Conservation (phyloP, 148 eudicot species). For the Euryodendron excelsum region DNA sequence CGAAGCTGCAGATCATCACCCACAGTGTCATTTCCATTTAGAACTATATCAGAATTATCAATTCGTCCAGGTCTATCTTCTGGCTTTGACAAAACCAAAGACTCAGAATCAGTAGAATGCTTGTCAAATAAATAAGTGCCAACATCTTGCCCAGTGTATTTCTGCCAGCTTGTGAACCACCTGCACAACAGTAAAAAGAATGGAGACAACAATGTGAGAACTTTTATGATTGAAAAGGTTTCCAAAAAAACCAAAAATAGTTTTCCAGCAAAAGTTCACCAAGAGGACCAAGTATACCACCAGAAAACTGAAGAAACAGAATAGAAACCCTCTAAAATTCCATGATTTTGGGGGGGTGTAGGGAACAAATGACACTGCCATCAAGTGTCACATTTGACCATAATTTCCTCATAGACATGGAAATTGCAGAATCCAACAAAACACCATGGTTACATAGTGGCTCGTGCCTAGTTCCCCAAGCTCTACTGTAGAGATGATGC, state of each 20-base stretch:
- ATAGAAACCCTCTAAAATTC: neutral
- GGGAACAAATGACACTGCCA: neutral
- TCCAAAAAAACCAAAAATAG: neutral
- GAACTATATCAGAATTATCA: conserved; percentile 68
- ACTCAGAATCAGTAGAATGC: conserved; percentile 32
- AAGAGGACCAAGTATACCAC: neutral
- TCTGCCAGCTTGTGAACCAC: conserved; percentile 82
- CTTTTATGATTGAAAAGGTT: neutral
- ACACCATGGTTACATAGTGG: too few relatives aligned
- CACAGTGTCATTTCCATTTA: conserved; percentile 28
- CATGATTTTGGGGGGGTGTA: too few relatives aligned
- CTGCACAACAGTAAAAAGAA: conserved; percentile 33
- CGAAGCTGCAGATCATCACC: conserved; percentile 49
- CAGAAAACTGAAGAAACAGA: neutral
- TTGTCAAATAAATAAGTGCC: conserved; percentile 39
- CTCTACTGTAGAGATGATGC: neutral
- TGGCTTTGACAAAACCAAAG: conserved; percentile 17
- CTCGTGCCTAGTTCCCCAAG: neutral
- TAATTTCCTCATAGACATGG: neutral
- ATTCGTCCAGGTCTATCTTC: conserved; percentile 71
- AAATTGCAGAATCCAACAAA: too few relatives aligned
- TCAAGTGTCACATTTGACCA: neutral
- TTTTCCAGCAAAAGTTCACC: neutral
- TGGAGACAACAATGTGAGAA: neutral
- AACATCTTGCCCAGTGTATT: conserved; percentile 47